Evolutionary conservation across 768 basidiomycete species (phyloP).

Genomic region (Russula sp.): DNA sequence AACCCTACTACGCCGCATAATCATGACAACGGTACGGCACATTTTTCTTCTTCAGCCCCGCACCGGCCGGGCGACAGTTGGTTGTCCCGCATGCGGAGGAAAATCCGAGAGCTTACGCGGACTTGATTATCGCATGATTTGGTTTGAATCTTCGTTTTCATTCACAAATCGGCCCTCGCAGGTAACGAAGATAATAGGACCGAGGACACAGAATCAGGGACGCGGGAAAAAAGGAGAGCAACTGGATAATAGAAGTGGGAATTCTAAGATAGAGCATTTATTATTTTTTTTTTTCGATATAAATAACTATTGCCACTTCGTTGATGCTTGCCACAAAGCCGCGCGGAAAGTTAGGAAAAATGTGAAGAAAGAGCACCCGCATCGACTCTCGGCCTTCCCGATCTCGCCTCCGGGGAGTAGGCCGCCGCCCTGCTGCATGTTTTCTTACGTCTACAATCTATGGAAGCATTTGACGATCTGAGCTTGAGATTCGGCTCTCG

Average conservation of each 20-base stretch:
- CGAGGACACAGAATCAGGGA: slow-evolving; percentile 32
- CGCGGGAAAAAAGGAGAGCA: slow-evolving; percentile 45
- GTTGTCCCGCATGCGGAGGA: slow-evolving; percentile 65
- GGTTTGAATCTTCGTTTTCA: slow-evolving; percentile 19
- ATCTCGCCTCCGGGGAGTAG: slow-evolving; percentile 18
- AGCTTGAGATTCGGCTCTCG: slow-evolving; percentile 13
- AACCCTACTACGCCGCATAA: slow-evolving; percentile 21
- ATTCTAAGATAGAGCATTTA: slow-evolving; percentile 8
- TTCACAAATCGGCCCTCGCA: slow-evolving; percentile 14
- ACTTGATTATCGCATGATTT: slow-evolving; percentile 48
- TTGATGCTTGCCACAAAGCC: slow-evolving; percentile 14
- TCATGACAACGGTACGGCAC: slow-evolving; percentile 69
- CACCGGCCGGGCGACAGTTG: slow-evolving; percentile 49
- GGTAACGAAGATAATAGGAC: slow-evolving; percentile 27
- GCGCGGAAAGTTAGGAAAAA: background rate
- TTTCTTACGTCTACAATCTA: slow-evolving; percentile 21
- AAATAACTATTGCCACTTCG: background rate
- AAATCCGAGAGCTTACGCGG: slow-evolving; percentile 62
- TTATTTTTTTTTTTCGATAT: slow-evolving; percentile 3
- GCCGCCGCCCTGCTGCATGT: slow-evolving; percentile 18
- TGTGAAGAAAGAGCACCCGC: background rate
- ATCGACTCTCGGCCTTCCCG: slow-evolving; percentile 15
- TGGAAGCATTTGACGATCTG: slow-evolving; percentile 21
- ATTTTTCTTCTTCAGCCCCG: slow-evolving; percentile 54
- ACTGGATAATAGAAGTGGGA: slow-evolving; percentile 33